Base-by-base conservation (phyloP, 345 rosid species). In the Gynandropsis gynandra region DNA sequence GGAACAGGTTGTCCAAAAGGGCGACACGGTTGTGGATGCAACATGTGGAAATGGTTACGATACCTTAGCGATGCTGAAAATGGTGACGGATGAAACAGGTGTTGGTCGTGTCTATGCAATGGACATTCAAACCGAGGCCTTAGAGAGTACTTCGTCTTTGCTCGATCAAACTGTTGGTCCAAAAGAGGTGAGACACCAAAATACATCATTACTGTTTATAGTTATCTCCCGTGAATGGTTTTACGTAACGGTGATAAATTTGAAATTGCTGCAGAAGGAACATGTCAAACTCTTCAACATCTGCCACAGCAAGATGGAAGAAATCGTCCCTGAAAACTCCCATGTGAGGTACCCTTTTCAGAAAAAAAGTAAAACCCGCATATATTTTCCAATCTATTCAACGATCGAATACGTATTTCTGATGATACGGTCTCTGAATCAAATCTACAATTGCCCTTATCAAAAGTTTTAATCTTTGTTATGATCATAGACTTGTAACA, bases 1-100 rank as follows among this genome's bases (percentile, higher is more conserved):
- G 98, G 70, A 69, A 58, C 66, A 72, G 65, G 85, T 87, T 8
- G 71, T 83, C 18, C 78, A 12, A 50, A 76, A 73, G 71, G 89
- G 98, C 20, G 96, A 87, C 47, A 58, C 68, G 5, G 98, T 68
- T 1, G 49, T 87, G 20, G 96, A 90, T 67, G 96, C 98, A 47
- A 87, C 98, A 1, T 87, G 92, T 71, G 95, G 96, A 42, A 90
- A 87, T 45, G 95, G 98, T 17, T 56, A 79, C 51, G 98, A 90
- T 65, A 84, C 96, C 35, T 70, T 80, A 51, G 83, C 82, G 16
- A 73, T 87, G 74, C 76, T 84, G 27, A 83, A 80, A 62, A 58
- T 87, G 75, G 78, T 90, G 49, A 75, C 70, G 14, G 80, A 79
- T 59, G 81, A 72, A 31, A 75, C 82, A n/a, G 71, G 9, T 51